A percentile compares a stretch with the other conserved stretches of the same genome.
phyloP scores from a whole-genome alignment of 768 basidiomycete species.

The Kockovaella imperatae region DNA sequence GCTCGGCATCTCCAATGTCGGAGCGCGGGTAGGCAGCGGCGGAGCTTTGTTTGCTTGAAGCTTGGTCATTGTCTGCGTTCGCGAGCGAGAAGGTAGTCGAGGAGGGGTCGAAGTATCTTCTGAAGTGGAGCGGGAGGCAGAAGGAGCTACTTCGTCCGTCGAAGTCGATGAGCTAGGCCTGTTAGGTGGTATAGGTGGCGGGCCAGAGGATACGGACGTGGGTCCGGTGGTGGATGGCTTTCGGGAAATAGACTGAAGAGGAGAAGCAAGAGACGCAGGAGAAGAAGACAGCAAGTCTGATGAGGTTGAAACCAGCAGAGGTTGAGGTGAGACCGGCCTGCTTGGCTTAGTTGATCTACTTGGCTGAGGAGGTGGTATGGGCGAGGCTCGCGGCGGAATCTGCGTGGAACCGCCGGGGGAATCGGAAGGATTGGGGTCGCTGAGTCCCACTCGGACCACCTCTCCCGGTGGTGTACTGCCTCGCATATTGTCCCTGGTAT shows the following conservation, averaged over 20 bases:
- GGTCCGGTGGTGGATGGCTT: too few species aligned
- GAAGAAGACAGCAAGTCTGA: background rate
- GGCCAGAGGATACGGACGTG: background rate
- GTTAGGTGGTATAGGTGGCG: background rate
- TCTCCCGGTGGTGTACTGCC: too few species aligned
- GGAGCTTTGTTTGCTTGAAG: constrained; percentile 1
- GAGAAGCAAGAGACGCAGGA: background rate
- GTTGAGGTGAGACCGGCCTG: background rate
- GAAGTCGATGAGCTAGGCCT: background rate
- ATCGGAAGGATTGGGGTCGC: too few species aligned
- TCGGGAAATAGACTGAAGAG: too few species aligned
- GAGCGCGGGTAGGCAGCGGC: background rate
- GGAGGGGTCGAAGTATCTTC: constrained; percentile 8
- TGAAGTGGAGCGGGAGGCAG: background rate
- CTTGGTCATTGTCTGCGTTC: background rate
- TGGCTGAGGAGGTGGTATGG: too few species aligned
- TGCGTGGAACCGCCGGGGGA: too few species aligned
- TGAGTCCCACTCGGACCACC: too few species aligned
- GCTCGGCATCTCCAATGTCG: background rate
- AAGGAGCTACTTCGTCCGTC: background rate
- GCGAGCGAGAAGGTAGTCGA: constrained; percentile 12
- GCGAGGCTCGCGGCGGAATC: too few species aligned
- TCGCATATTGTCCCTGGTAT: too few species aligned
- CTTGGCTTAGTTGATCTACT: background rate
- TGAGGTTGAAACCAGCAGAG: background rate